phyloP scores from a whole-genome alignment of 306 rosid species.

The Cicer judaicum region DNA sequence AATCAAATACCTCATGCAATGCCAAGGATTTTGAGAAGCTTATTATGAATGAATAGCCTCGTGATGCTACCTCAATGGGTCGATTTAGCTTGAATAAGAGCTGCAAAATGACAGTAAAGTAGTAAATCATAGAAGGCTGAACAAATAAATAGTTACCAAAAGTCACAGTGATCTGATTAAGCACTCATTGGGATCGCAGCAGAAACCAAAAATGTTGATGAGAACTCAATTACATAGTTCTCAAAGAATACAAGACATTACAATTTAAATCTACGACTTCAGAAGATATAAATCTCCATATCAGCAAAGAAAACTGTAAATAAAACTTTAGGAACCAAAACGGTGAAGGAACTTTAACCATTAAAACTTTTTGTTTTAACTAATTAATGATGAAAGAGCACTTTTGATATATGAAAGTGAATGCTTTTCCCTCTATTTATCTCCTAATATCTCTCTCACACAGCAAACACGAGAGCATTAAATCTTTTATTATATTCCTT shows the following conservation, averaged over 20 bases:
- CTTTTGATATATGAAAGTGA: slow-evolving; percentile 36
- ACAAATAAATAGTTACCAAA: slow-evolving; percentile 23
- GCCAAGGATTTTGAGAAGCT: slow-evolving; percentile 90
- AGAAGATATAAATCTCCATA: slow-evolving; percentile 18
- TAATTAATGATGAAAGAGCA: slow-evolving; percentile 2
- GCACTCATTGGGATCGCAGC: slow-evolving; percentile 33
- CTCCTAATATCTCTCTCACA: slow-evolving; percentile 32
- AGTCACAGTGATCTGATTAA: slow-evolving; percentile 22
- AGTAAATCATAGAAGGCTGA: slow-evolving; percentile 33
- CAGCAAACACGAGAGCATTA: slow-evolving; percentile 13
- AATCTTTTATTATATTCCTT: slow-evolving; percentile 12
- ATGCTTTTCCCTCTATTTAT: not conserved
- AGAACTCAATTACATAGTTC: slow-evolving; percentile 32
- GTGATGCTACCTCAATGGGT: slow-evolving; percentile 87
- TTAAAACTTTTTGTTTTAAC: slow-evolving; percentile 3
- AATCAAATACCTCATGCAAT: slow-evolving; percentile 74
- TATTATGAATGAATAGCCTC: slow-evolving; percentile 92
- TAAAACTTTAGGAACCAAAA: slow-evolving; percentile 29
- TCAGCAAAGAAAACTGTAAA: not conserved
- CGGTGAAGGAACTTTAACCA: slow-evolving; percentile 20
- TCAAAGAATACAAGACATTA: not conserved
- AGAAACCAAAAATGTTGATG: slow-evolving; percentile 38
- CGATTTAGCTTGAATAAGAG: slow-evolving; percentile 91
- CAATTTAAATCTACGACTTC: slow-evolving; percentile 15
- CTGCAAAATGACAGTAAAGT: slow-evolving; percentile 61